phyloP scores from a whole-genome alignment of 208 protist species.

The Crithidia sp. region DNA sequence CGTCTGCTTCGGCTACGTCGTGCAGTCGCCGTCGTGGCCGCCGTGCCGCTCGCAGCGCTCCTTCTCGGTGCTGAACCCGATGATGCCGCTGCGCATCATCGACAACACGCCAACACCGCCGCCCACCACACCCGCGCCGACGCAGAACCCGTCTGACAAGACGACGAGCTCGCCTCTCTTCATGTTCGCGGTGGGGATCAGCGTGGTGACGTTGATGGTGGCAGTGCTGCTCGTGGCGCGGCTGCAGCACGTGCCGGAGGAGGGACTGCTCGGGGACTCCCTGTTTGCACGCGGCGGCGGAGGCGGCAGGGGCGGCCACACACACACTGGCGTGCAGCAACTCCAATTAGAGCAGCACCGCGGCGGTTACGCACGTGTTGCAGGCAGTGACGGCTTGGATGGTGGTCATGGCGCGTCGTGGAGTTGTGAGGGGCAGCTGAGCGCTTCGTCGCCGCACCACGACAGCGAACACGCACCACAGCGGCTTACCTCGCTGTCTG shows the following conservation, averaged over 20 bases:
- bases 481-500: not conserved
- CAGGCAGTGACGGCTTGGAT: not conserved
- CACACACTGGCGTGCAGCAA: too few relatives aligned
- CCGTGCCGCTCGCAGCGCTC: constrained; percentile 19
- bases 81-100: constrained; percentile 38
- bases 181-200: constrained; percentile 31
- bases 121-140: constrained; percentile 18
- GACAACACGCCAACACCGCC: constrained; percentile 23
- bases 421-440: too few relatives aligned
- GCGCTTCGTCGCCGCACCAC: not conserved
- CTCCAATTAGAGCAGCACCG: not conserved
- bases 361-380: not conserved
- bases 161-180: constrained; percentile 30
- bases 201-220: constrained; percentile 36
- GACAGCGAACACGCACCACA: not conserved
- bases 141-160: constrained; percentile 25
- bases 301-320: not conserved
- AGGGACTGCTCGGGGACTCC: constrained; percentile 19
- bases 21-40: constrained; percentile 21
- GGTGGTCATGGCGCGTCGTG: not conserved
- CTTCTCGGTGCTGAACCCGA: constrained; percentile 38
- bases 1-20: constrained; percentile 40
- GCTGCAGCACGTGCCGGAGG: constrained; percentile 39
- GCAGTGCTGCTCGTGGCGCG: constrained; percentile 38
- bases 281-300: constrained; percentile 8